phyloP scores from a whole-genome alignment of 2,329 filamentous ascomycete species.

The Cercospora canescens region DNA sequence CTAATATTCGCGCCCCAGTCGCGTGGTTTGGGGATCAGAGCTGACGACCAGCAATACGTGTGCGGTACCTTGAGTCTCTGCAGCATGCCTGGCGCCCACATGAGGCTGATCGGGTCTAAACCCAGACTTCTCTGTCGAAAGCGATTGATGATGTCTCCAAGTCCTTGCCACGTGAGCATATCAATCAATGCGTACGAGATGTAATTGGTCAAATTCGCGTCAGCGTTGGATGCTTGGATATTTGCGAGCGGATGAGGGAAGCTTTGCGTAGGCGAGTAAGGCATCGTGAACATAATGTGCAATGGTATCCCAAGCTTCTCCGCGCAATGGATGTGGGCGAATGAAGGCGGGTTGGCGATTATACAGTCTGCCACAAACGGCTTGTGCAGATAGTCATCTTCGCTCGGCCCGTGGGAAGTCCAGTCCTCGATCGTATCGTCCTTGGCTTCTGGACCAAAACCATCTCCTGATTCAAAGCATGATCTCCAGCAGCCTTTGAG shows the following conservation, averaged over 20 bases:
- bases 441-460: constrained; percentile 43
- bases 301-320: constrained; percentile 74
- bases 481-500: constrained; percentile 85
- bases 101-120: constrained; percentile 73
- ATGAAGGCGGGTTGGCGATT: constrained; percentile 76
- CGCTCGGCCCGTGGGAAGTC: constrained; percentile 34
- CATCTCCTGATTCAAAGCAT: constrained; percentile 77
- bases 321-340: constrained; percentile 73
- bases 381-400: constrained; percentile 45
- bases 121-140: constrained; percentile 76
- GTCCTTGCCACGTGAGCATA: constrained; percentile 89
- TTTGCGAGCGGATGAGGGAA: constrained; percentile 88
- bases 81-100: constrained; percentile 81
- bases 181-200: constrained; percentile 83
- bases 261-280: constrained; percentile 80
- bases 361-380: constrained; percentile 84
- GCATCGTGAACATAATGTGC: constrained; percentile 95
- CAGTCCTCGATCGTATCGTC: constrained; percentile 51
- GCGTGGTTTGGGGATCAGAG: constrained; percentile 73
- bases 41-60: constrained; percentile 90
- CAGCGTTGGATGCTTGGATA: constrained; percentile 73
- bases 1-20: constrained; percentile 74
- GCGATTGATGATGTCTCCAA: constrained; percentile 87
- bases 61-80: constrained; percentile 75
- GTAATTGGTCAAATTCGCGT: constrained; percentile 76